Evolutionary conservation across 352 stramenopile species (phyloP), one percentile per base, ranked within the genome.

Genomic region (Pythium sp.): DNA sequence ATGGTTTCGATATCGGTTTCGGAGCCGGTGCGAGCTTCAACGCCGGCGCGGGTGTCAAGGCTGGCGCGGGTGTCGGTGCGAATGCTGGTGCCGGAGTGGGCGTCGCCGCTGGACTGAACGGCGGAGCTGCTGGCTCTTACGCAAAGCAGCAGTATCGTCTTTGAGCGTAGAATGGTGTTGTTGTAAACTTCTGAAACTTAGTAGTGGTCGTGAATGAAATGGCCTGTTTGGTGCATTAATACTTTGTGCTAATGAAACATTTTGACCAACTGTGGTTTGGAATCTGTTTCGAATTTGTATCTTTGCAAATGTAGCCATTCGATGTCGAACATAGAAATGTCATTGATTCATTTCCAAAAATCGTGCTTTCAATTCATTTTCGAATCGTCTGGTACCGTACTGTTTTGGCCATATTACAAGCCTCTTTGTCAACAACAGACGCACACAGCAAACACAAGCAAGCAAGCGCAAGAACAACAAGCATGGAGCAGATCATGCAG

Each of bases 401-500:
- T 46, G 38, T 46, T 46, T 46, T 46, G 4, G 5, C 14, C 38
- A 46, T 46, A 46, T 46, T 46, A 46, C 38, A 46, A 46, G 38
- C 14, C 38, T 20, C 12, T 20, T 20, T 46, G 15, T 0, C 4
- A 46, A 46, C 14, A 46, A 20, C 32, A 46, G 30, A 32, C 30
- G 6, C 30, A 32, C 30, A 20, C 11, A 34, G 15, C 32, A 38
- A 58, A 22, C 14, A 9, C 11, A 59, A 32, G 6, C 11, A 59
- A 59, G 18, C 28, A 28, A 43, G 47, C 20, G 47, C 26, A n/a
- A 65, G n/a, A 20, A 41, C 8, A 5, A 15, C 47, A 46, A 76
- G 43, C 4, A 95, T 95, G 87, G 88, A 95, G 80, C 83, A 91
- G 77, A 94, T 94, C 72, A 91, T 93, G 88, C 88, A 93, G 72